A percentile compares a stretch with the other conserved stretches of the same genome.
These are phyloP conservation scores for Exophiala spinifera DNA, from an alignment of 2,329 filamentous ascomycete species.

Conservation along the genomic window DNA sequence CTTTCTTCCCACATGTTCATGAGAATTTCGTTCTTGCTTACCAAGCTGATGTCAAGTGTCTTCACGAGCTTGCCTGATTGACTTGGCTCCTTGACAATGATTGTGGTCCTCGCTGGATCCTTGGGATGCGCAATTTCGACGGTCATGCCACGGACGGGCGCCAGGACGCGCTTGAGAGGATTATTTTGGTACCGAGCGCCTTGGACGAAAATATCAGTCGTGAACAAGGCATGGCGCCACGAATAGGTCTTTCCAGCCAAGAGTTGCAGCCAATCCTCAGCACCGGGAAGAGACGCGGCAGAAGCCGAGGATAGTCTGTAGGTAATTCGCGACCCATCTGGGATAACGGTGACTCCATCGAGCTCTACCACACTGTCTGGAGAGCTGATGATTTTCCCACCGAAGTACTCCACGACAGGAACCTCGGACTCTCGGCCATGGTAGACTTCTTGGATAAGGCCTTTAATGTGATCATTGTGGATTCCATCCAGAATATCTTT, in stretches of 20 bases:
- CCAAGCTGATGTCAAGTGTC: slow-evolving; percentile 79
- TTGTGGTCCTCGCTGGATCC: slow-evolving; percentile 76
- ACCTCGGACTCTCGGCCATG: slow-evolving; percentile 68
- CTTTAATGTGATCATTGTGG: slow-evolving; percentile 81
- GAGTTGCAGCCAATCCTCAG: slow-evolving; percentile 82
- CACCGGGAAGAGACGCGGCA: slow-evolving; percentile 68
- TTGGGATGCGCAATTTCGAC: slow-evolving; percentile 84
- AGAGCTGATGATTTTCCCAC: slow-evolving; percentile 73
- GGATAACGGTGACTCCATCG: slow-evolving; percentile 78
- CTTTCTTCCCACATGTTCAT: slow-evolving; percentile 92
- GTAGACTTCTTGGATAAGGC: slow-evolving; percentile 77
- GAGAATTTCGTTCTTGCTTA: slow-evolving; percentile 72
- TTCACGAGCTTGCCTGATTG: slow-evolving; percentile 82
- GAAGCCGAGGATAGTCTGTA: slow-evolving; percentile 79
- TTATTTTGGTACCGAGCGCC: slow-evolving; percentile 97
- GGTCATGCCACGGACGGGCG: slow-evolving; percentile 78
- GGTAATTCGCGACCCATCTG: slow-evolving; percentile 74
- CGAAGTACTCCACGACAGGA: slow-evolving; percentile 90
- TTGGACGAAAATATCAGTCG: slow-evolving; percentile 89
- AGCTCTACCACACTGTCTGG: slow-evolving; percentile 65
- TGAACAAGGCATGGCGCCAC: slow-evolving; percentile 93
- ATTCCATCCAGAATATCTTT: slow-evolving; percentile 91
- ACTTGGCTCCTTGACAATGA: slow-evolving; percentile 82
- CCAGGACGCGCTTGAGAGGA: slow-evolving; percentile 87
- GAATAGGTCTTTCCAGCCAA: slow-evolving; percentile 82